Conservation (phyloP, 148 eudicot genomes). For the Heliamphora exappendiculata region DNA sequence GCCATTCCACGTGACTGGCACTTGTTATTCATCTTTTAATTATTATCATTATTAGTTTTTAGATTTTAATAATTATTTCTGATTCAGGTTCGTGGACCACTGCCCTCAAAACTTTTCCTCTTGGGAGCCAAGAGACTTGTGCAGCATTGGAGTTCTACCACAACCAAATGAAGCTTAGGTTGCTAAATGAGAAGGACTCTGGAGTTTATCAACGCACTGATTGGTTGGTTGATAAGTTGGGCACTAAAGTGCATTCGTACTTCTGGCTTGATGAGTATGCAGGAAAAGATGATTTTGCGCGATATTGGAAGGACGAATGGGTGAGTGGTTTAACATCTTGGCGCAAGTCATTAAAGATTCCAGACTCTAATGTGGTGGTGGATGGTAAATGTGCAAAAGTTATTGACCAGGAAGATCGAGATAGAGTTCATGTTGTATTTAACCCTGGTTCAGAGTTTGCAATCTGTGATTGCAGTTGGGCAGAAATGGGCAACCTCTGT, state of each 20-base stretch:
- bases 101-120: constrained; percentile 52
- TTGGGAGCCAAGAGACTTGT: constrained; percentile 81
- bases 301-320: constrained; percentile 85
- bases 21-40: constrained; percentile 1
- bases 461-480: constrained; percentile 59
- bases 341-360: constrained; percentile 53
- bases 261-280: constrained; percentile 93
- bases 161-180: constrained; percentile 65
- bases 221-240: constrained; percentile 79
- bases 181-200: constrained; percentile 53
- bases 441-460: constrained; percentile 80
- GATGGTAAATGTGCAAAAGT: constrained; percentile 58
- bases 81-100: constrained; percentile 51
- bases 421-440: constrained; percentile 31
- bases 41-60: neutral
- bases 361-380: constrained; percentile 53
- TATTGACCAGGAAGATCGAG: constrained; percentile 40
- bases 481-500: constrained; percentile 66
- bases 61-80: neutral
- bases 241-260: constrained; percentile 79
- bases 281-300: constrained; percentile 69
- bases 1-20: neutral
- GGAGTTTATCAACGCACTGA: constrained; percentile 61
- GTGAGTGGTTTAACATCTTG: constrained; percentile 59
- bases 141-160: constrained; percentile 79